These are phyloP conservation scores for Drechslerella coelobrocha DNA, from an alignment of 2,329 filamentous ascomycete species.

Conservation along the genomic window DNA sequence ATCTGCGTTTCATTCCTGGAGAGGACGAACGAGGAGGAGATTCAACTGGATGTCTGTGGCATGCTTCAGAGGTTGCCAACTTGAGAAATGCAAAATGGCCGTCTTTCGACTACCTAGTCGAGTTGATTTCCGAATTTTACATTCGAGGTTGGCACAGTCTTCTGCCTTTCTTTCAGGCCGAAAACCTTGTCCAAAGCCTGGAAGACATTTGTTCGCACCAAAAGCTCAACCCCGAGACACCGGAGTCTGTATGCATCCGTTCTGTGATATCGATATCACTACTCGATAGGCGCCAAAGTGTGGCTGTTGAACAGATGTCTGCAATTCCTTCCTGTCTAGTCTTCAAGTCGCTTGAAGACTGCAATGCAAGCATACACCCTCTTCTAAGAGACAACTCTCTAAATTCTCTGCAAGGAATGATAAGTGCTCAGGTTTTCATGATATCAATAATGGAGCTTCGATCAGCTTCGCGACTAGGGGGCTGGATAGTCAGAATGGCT, in stretches of 20 bases:
- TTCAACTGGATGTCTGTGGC: conserved; percentile 57
- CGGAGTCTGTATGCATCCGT: conserved; percentile 61
- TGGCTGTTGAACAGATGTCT: conserved; percentile 31
- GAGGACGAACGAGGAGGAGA: conserved; percentile 64
- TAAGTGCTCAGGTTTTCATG: conserved; percentile 65
- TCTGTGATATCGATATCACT: conserved; percentile 65
- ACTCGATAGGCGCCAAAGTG: conserved; percentile 63
- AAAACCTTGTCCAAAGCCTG: conserved; percentile 62
- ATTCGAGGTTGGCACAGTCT: conserved; percentile 68
- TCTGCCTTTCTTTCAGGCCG: conserved; percentile 66
- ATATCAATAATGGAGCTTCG: conserved; percentile 66
- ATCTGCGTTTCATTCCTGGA: conserved; percentile 63
- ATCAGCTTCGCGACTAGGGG: conserved; percentile 65
- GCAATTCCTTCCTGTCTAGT: conserved; percentile 61
- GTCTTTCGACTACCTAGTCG: conserved; percentile 63
- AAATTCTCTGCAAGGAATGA: conserved; percentile 62
- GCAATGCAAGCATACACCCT: conserved; percentile 62
- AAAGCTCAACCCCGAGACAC: conserved; percentile 55
- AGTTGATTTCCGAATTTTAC: conserved; percentile 63
- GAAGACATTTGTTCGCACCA: conserved; percentile 60
- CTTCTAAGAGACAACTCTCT: conserved; percentile 63
- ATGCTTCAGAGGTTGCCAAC: conserved; percentile 57
- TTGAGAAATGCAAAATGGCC: conserved; percentile 12
- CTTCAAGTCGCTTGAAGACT: conserved; percentile 63
- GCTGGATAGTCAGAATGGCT: conserved; percentile 65